Evolutionary conservation across 1,284 basidiomycete species (phyloP).

Genomic region (Moesziomyces aphidis): DNA sequence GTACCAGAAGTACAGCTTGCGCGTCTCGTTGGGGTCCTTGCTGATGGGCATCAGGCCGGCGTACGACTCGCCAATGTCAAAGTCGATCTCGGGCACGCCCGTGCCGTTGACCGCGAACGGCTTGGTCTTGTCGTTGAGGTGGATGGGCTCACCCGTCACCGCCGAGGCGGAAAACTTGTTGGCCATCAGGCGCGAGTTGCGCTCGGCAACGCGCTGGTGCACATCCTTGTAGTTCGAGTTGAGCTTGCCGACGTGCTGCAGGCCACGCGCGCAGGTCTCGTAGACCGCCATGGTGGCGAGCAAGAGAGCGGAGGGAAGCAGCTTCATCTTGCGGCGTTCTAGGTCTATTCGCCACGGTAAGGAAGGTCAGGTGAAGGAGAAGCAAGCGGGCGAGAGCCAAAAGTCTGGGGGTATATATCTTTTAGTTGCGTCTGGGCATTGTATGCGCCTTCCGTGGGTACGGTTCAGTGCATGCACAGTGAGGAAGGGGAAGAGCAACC

Average conservation of each 20-base stretch:
- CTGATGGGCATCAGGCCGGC: constrained; percentile 58
- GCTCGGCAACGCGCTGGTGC: constrained; percentile 28
- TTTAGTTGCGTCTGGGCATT: too few relatives aligned
- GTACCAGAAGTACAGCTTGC: constrained; percentile 85
- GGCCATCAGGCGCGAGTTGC: constrained; percentile 15
- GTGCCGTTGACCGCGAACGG: constrained; percentile 38
- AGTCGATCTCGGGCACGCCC: constrained; percentile 50
- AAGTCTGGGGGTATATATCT: too few relatives aligned
- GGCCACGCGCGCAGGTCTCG: constrained; percentile 34
- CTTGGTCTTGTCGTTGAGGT: constrained; percentile 35
- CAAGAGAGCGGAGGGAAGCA: constrained; percentile 20
- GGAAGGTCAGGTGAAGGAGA: constrained; percentile 2
- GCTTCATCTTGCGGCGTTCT: constrained; percentile 19
- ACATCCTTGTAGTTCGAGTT: constrained; percentile 26
- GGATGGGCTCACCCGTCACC: constrained; percentile 14
- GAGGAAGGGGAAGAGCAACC: too few relatives aligned
- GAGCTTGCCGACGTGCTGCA: constrained; percentile 41
- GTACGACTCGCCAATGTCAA: constrained; percentile 52
- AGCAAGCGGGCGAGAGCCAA: background rate
- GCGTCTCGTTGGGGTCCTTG: constrained; percentile 21
- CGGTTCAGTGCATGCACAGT: too few relatives aligned
- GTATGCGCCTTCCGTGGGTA: too few relatives aligned
- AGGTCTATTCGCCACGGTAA: background rate
- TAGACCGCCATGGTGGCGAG: constrained; percentile 26
- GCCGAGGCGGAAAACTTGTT: constrained; percentile 16